A percentile compares a stretch with the other conserved stretches of the same genome.
Evolutionary conservation across 805 yeast species (phyloP).

Genomic region (Pichia kluyveri): DNA sequence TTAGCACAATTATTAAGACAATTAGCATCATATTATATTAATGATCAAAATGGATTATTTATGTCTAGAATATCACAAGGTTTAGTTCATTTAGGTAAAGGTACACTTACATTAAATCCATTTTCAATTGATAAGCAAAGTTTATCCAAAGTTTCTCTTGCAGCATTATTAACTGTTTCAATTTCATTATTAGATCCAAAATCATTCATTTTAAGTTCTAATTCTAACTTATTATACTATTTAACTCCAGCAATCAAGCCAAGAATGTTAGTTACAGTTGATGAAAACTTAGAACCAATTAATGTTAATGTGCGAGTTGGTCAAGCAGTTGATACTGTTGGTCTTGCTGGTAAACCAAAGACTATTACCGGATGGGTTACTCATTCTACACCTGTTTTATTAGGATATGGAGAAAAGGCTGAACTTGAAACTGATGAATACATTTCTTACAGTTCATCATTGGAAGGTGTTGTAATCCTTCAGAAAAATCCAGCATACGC

Average conservation of each 20-base stretch:
- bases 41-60: slow-evolving; percentile 84
- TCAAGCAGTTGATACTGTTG: slow-evolving; percentile 97
- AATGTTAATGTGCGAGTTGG: slow-evolving; percentile 98
- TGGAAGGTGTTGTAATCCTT: slow-evolving; percentile 91
- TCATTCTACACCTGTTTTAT: slow-evolving; percentile 91
- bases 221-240: slow-evolving; percentile 75
- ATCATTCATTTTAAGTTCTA: slow-evolving; percentile 64
- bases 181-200: slow-evolving; percentile 82
- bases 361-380: slow-evolving; percentile 99
- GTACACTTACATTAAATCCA: slow-evolving; percentile 83
- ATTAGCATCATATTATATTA: slow-evolving; percentile 84
- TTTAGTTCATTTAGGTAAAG: slow-evolving; percentile 89
- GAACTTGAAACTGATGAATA: slow-evolving; percentile 94
- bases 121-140: slow-evolving; percentile 84
- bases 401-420: slow-evolving; percentile 92
- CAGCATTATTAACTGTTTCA: slow-evolving; percentile 76
- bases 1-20: slow-evolving; percentile 92
- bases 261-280: slow-evolving; percentile 85
- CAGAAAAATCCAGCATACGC: slow-evolving; percentile 82
- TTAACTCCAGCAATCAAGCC: slow-evolving; percentile 87
- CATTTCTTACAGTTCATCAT: slow-evolving; percentile 64
- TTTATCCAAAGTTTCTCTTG: slow-evolving; percentile 80
- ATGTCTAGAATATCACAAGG: slow-evolving; percentile 95
- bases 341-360: slow-evolving; percentile 98
- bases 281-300: slow-evolving; percentile 81